Evolutionary conservation across 2,329 filamentous ascomycete species (phyloP).

Genomic region (Aspergillus latus): DNA sequence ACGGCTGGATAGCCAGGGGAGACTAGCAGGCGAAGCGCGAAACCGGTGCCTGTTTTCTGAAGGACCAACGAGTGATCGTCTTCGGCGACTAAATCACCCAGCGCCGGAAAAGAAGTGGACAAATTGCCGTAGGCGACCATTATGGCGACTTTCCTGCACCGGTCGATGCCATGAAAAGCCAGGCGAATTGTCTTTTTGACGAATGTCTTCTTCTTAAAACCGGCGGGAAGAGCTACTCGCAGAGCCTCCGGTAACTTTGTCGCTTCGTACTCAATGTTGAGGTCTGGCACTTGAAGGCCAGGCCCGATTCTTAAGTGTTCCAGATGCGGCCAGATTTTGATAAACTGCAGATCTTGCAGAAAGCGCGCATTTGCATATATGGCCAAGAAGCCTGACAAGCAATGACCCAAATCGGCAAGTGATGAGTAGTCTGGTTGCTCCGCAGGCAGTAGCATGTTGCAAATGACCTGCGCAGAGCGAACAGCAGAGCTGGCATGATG

Average conservation of each 20-base stretch:
- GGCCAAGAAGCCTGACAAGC: constrained; percentile 38
- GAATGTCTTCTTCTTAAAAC: constrained; percentile 27
- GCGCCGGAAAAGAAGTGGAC: constrained; percentile 25
- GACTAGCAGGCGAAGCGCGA: constrained; percentile 40
- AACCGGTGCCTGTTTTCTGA: constrained; percentile 33
- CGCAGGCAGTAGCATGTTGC: constrained; percentile 26
- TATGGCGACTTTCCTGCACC: constrained; percentile 31
- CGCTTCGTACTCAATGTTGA: constrained; percentile 36
- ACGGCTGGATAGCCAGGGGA: constrained; percentile 39
- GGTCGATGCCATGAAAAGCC: constrained; percentile 41
- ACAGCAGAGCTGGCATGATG: constrained; percentile 18
- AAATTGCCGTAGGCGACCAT: constrained; percentile 40
- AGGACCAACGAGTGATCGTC: constrained; percentile 35
- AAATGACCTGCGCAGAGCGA: constrained; percentile 32
- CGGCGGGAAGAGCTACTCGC: constrained; percentile 29
- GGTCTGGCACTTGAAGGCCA: constrained; percentile 34
- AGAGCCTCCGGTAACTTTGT: constrained; percentile 32
- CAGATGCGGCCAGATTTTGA: constrained; percentile 31
- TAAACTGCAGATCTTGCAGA: constrained; percentile 30
- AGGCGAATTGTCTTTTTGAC: constrained; percentile 39
- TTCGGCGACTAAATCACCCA: constrained; percentile 29
- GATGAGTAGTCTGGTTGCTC: constrained; percentile 27
- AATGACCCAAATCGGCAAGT: constrained; percentile 37
- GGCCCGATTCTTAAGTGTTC: constrained; percentile 33
- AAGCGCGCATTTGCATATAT: constrained; percentile 40